These are phyloP conservation scores for Blastobotrys buckinghamii DNA, from an alignment of 1,139 yeast species.

Conservation along the genomic window DNA sequence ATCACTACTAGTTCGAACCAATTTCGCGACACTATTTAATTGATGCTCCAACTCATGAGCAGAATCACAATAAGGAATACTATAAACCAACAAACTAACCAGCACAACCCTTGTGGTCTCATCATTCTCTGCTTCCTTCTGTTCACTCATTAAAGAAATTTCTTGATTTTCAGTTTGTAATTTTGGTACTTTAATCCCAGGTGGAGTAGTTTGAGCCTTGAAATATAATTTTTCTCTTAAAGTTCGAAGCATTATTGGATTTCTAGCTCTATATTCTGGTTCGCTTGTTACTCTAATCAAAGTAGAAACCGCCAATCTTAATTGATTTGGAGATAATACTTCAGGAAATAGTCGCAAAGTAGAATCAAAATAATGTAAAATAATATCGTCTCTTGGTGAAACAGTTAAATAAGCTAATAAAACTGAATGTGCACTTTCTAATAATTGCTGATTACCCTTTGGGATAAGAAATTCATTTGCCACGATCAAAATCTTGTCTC, in stretches of 20 bases:
- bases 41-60: constrained; percentile 40
- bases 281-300: constrained; percentile 49
- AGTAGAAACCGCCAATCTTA: constrained; percentile 53
- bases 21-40: constrained; percentile 32
- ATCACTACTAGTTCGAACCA: constrained; percentile 14
- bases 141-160: constrained; percentile 26
- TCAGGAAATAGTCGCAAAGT: constrained; percentile 51
- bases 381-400: constrained; percentile 19
- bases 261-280: constrained; percentile 35
- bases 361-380: constrained; percentile 35
- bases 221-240: constrained; percentile 39
- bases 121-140: too few relatives aligned
- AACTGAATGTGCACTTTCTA: constrained; percentile 68
- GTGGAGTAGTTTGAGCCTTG: constrained; percentile 26
- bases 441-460: constrained; percentile 34
- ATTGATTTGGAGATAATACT: constrained; percentile 50
- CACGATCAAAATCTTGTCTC: constrained; percentile 40
- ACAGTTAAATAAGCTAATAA: constrained; percentile 37
- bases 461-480: constrained; percentile 41
- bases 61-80: constrained; percentile 49
- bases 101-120: constrained; percentile 49
- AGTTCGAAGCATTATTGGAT: constrained; percentile 35
- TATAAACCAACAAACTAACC: constrained; percentile 43
- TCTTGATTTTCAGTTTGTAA: too few relatives aligned
- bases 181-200: constrained; percentile 23